A percentile compares a stretch with the other conserved stretches of the same genome.
phyloP scores from a whole-genome alignment of 108 stramenopile genomes.

The Conticribra guillardii region DNA sequence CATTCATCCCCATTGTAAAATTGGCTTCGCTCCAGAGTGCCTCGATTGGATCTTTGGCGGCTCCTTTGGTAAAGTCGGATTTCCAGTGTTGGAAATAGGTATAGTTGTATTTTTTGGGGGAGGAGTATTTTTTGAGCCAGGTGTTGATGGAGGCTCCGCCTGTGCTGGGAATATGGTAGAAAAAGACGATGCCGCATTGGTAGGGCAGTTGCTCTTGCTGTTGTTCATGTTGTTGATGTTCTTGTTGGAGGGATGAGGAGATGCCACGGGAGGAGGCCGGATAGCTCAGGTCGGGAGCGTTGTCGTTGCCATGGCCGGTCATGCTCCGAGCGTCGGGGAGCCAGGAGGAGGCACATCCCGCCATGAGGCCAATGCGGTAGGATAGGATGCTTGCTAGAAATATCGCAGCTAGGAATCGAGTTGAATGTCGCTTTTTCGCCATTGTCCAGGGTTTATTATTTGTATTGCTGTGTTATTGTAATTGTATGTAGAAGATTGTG shows the following conservation, averaged over 20 bases:
- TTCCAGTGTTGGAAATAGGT: background rate
- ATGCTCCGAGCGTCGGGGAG: background rate
- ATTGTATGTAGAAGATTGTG: too few species aligned
- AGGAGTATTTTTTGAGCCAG: background rate
- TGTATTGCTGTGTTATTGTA: too few species aligned
- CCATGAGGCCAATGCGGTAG: background rate
- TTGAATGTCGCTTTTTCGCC: too few species aligned
- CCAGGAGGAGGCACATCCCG: background rate
- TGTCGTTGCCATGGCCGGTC: too few species aligned
- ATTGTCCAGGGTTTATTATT: too few species aligned
- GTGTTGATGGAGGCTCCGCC: background rate
- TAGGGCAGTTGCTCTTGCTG: background rate
- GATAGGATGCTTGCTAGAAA: background rate
- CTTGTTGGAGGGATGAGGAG: background rate
- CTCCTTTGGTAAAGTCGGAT: background rate
- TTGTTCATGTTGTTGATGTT: background rate
- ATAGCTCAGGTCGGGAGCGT: too few species aligned
- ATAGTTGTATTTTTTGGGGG: background rate
- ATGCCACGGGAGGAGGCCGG: background rate
- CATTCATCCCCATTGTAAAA: background rate
- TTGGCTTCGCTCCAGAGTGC: background rate
- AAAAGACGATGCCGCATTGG: slow-evolving; percentile 3
- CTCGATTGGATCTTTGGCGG: background rate
- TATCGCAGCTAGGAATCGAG: too few species aligned
- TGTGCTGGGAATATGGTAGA: background rate